phyloP scores from a whole-genome alignment of 257 asterid species.

The Dorcoceras hygrometricum region DNA sequence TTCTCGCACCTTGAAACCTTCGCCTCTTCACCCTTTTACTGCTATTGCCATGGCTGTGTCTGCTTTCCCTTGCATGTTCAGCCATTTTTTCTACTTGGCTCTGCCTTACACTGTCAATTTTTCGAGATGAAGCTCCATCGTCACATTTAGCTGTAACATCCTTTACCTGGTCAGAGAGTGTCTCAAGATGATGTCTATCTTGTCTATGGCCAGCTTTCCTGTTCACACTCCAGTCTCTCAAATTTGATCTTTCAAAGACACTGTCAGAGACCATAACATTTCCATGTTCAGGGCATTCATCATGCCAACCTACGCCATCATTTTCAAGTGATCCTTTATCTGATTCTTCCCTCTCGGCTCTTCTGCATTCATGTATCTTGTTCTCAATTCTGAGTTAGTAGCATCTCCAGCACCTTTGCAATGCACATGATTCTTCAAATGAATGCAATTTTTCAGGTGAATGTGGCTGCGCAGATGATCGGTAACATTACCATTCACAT shows the following conservation, averaged over 20 bases:
- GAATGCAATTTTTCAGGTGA: constrained; percentile 95
- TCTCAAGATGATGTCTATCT: constrained; percentile 42
- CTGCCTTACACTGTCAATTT: constrained; percentile 35
- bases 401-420: constrained; percentile 34
- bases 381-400: constrained; percentile 38
- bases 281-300: constrained; percentile 30
- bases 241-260: constrained; percentile 43
- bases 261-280: constrained; percentile 26
- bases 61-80: constrained; percentile 33
- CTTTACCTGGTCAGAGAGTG: constrained; percentile 60
- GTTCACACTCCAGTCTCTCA: constrained; percentile 34
- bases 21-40: constrained; percentile 58
- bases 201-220: constrained; percentile 33
- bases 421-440: constrained; percentile 93
- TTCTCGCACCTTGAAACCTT: constrained; percentile 72
- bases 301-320: constrained; percentile 29
- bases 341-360: constrained; percentile 43
- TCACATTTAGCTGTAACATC: constrained; percentile 55
- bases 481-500: constrained; percentile 69
- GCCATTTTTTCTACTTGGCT: constrained; percentile 30
- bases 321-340: constrained; percentile 38
- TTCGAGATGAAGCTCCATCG: constrained; percentile 53
- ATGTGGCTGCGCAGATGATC: constrained; percentile 92
- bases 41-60: constrained; percentile 37
- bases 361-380: constrained; percentile 39